Evolutionary conservation across 2,329 filamentous ascomycete genomes (phyloP).

Genomic region (Scedosporium dehoogii): DNA sequence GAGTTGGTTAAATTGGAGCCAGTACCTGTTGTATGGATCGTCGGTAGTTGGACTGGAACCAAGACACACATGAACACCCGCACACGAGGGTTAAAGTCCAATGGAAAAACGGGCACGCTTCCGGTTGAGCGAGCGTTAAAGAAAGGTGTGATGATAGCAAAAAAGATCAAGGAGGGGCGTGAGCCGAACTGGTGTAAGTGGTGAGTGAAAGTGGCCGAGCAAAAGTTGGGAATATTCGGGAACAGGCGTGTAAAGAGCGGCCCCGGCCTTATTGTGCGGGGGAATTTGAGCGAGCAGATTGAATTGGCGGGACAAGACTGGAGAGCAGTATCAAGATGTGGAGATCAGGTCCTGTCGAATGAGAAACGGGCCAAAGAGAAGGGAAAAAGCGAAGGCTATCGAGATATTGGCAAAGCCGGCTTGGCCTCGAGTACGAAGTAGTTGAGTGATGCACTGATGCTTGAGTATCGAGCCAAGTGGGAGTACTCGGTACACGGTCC

Average conservation of each 20-base stretch:
- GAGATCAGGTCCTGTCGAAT: not conserved
- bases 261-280: constrained; percentile 3
- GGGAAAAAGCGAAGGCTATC: not conserved
- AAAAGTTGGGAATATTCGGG: not conserved
- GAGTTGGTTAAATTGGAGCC: constrained; percentile 2
- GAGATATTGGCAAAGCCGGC: not conserved
- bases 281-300: not conserved
- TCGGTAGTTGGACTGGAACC: constrained; percentile 4
- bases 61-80: not conserved
- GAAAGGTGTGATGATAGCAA: not conserved
- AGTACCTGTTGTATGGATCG: not conserved
- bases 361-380: not conserved
- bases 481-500: not conserved
- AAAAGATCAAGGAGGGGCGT: not conserved
- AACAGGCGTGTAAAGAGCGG: not conserved
- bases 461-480: not conserved
- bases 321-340: not conserved
- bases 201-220: not conserved
- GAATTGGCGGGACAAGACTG: not conserved
- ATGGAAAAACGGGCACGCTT: not conserved
- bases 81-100: not conserved
- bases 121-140: not conserved
- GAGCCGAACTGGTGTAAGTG: not conserved
- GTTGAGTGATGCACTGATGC: too few relatives aligned
- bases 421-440: not conserved